phyloP scores from a whole-genome alignment of 306 rosid species.

The Vigna reflexopilosa region DNA sequence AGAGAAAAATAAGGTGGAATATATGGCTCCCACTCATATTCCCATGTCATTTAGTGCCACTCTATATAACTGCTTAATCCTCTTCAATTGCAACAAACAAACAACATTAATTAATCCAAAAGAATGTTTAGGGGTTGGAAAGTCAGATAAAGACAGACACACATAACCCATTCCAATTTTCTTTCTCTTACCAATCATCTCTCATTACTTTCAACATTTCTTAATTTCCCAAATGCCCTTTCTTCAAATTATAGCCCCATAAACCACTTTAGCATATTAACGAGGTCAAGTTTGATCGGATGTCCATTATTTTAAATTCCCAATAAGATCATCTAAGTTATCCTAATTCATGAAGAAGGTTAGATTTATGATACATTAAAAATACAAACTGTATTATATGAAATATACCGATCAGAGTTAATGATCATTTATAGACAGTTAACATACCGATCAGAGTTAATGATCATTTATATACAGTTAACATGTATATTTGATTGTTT shows the following conservation, averaged over 20 bases:
- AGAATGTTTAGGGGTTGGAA: slow-evolving; percentile 35
- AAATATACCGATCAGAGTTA: too few species aligned
- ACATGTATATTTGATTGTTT: too few species aligned
- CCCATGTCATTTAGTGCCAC: slow-evolving; percentile 43
- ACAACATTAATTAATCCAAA: slow-evolving; percentile 30
- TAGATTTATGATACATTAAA: too few species aligned
- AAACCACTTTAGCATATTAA: background rate
- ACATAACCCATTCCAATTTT: background rate
- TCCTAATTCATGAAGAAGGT: too few species aligned
- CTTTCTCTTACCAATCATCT: slow-evolving; percentile 19
- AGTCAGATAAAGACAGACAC: slow-evolving; percentile 30
- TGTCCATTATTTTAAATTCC: too few species aligned
- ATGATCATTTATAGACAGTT: too few species aligned
- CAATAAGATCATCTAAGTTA: too few species aligned
- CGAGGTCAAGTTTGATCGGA: background rate
- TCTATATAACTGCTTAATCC: background rate
- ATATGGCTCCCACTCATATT: slow-evolving; percentile 47
- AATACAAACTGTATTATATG: too few species aligned
- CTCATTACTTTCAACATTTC: slow-evolving; percentile 35
- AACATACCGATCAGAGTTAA: too few species aligned
- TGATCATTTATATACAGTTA: too few species aligned
- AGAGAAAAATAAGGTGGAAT: slow-evolving; percentile 44
- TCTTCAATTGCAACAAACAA: slow-evolving; percentile 8
- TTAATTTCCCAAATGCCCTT: background rate
- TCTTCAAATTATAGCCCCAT: slow-evolving; percentile 14